Conservation (phyloP, 306 rosid genomes). For the Glycine soja region DNA sequence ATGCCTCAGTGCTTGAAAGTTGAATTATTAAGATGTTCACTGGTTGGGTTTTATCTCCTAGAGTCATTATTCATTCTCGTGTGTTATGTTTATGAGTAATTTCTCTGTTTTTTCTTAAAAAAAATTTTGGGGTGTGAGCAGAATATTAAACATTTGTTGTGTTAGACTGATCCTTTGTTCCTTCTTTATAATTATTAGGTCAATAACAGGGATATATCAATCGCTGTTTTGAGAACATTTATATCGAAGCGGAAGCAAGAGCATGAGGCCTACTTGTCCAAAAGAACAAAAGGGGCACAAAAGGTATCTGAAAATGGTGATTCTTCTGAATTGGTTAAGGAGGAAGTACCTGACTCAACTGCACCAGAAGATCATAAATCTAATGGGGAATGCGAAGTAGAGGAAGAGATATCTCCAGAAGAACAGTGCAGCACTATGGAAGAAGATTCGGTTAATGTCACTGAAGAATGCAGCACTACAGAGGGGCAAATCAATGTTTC, state of each 20-base stretch:
- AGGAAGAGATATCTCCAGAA: constrained; percentile 58
- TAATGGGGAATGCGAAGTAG: constrained; percentile 61
- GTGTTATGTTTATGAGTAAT: not conserved
- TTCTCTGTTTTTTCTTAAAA: not conserved
- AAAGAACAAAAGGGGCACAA: constrained; percentile 57
- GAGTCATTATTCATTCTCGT: not conserved
- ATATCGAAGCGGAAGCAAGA: constrained; percentile 73
- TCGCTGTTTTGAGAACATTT: constrained; percentile 91
- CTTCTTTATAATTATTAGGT: constrained; percentile 64
- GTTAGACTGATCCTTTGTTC: constrained; percentile 14
- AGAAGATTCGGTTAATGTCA: constrained; percentile 54
- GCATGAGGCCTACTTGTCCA: constrained; percentile 67
- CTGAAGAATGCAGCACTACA: constrained; percentile 54
- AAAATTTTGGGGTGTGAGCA: not conserved
- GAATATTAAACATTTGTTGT: not conserved
- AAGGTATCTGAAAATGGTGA: constrained; percentile 59
- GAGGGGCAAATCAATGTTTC: constrained; percentile 46
- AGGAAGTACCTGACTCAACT: constrained; percentile 56
- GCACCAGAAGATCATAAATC: constrained; percentile 49
- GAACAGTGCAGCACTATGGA: constrained; percentile 57
- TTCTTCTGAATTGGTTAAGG: constrained; percentile 56
- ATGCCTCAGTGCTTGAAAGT: too few relatives aligned
- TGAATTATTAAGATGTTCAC: not conserved
- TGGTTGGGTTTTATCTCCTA: constrained; percentile 11
- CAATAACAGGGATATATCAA: constrained; percentile 91